phyloP scores from a whole-genome alignment of 2,329 filamentous ascomycete genomes.

The Aspergillus tanneri region DNA sequence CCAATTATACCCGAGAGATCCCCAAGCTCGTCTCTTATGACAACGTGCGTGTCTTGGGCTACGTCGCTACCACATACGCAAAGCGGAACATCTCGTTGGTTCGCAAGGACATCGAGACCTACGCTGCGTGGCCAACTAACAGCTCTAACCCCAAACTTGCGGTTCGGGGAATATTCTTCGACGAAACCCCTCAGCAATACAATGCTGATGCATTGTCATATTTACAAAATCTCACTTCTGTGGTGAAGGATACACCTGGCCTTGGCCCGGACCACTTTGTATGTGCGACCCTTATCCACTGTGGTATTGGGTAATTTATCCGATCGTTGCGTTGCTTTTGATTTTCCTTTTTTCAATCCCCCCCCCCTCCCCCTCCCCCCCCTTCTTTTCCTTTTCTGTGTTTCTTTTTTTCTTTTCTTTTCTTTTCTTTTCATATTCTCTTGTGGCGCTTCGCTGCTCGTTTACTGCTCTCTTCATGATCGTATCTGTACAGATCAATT shows the following conservation, averaged over 20 bases:
- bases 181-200: constrained; percentile 47
- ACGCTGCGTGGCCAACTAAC: constrained; percentile 45
- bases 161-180: constrained; percentile 51
- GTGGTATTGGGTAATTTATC: constrained; percentile 13
- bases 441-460: neutral
- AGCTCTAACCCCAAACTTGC: constrained; percentile 39
- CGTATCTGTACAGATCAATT: neutral
- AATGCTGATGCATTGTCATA: constrained; percentile 32
- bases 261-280: constrained; percentile 41
- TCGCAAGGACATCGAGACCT: constrained; percentile 46
- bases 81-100: constrained; percentile 42
- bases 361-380: neutral
- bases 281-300: constrained; percentile 23
- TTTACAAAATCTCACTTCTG: constrained; percentile 33
- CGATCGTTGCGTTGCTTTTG: constrained; percentile 2
- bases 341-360: neutral
- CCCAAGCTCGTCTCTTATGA: constrained; percentile 41
- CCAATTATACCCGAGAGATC: constrained; percentile 46
- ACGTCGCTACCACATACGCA: constrained; percentile 53
- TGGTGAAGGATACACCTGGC: constrained; percentile 32
- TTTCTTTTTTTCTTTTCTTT: neutral
- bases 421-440: neutral
- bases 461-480: neutral
- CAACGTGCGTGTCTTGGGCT: constrained; percentile 53
- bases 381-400: neutral